Evolutionary conservation across 345 rosid genomes (phyloP).

Genomic region (Sisymbrium altissimum): DNA sequence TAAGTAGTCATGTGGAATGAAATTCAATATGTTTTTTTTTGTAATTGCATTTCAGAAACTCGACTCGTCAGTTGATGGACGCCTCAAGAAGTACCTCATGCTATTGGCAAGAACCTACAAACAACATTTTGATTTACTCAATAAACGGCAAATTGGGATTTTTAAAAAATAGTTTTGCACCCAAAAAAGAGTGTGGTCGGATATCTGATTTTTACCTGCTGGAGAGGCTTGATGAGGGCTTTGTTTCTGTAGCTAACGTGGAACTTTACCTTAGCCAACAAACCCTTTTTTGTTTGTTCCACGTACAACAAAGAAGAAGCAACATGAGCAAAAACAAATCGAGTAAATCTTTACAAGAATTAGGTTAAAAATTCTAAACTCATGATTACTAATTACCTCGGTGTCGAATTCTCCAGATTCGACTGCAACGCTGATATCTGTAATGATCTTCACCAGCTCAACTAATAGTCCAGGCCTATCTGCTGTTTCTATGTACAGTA

Average conservation of each 20-base stretch:
- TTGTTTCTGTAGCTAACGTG: slow-evolving; percentile 86
- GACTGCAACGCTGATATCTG: slow-evolving; percentile 74
- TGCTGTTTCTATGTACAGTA: slow-evolving; percentile 86
- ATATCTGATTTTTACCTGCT: slow-evolving; percentile 58
- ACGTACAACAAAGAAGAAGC: not conserved
- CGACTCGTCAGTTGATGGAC: slow-evolving; percentile 70
- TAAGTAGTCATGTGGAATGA: not conserved
- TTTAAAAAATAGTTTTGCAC: no score
- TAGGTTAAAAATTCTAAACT: not conserved
- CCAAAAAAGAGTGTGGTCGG: no score
- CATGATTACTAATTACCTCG: slow-evolving; percentile 47
- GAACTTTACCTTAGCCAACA: slow-evolving; percentile 94
- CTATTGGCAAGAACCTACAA: slow-evolving; percentile 72
- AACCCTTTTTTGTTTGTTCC: slow-evolving; percentile 44
- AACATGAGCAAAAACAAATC: not conserved
- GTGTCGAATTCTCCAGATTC: slow-evolving; percentile 99
- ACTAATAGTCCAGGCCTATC: slow-evolving; percentile 94
- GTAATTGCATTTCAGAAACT: slow-evolving; percentile 47
- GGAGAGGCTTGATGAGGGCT: slow-evolving; percentile 88
- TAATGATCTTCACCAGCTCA: slow-evolving; percentile 75
- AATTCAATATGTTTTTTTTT: not conserved
- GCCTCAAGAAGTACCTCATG: slow-evolving; percentile 74
- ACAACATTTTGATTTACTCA: not conserved
- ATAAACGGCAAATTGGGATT: not conserved
- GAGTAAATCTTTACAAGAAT: not conserved